These are phyloP conservation scores for Rhodamnia argentea DNA, from an alignment of 345 rosid species.

Conservation along the genomic window DNA sequence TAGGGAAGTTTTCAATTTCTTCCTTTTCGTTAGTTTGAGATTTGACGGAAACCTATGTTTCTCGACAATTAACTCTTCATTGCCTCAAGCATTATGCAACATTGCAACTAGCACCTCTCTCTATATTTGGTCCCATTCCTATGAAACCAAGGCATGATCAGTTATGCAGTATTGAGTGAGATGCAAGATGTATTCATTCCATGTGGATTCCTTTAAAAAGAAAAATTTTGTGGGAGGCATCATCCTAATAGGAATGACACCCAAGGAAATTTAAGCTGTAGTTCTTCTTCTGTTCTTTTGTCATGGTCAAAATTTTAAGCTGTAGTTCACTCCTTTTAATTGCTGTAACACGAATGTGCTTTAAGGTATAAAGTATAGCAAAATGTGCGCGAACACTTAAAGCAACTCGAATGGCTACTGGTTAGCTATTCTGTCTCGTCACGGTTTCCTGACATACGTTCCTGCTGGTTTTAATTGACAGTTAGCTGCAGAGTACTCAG, in stretches of 20 bases:
- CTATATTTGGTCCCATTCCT: neutral
- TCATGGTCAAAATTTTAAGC: neutral
- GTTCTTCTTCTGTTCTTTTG: neutral
- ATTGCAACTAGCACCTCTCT: neutral
- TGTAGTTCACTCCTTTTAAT: neutral
- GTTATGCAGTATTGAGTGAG: neutral
- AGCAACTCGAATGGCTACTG: neutral
- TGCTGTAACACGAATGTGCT: neutral
- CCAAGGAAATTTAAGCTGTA: neutral
- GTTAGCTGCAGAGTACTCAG: conserved; percentile 93
- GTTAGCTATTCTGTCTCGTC: neutral
- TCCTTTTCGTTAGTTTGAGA: neutral
- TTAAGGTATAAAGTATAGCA: neutral
- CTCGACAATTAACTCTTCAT: too few species aligned
- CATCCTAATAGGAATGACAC: neutral
- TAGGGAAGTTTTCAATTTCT: neutral
- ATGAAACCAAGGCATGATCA: neutral
- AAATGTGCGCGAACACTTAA: neutral
- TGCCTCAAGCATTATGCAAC: neutral
- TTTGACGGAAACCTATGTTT: neutral
- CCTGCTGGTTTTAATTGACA: conserved; percentile 4
- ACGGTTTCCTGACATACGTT: neutral
- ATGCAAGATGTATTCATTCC: neutral
- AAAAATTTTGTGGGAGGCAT: neutral
- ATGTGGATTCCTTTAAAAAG: neutral